Evolutionary conservation across 257 asterid genomes (phyloP), one percentile per base, ranked within the genome.

Genomic region (Scutellaria baicalensis): DNA sequence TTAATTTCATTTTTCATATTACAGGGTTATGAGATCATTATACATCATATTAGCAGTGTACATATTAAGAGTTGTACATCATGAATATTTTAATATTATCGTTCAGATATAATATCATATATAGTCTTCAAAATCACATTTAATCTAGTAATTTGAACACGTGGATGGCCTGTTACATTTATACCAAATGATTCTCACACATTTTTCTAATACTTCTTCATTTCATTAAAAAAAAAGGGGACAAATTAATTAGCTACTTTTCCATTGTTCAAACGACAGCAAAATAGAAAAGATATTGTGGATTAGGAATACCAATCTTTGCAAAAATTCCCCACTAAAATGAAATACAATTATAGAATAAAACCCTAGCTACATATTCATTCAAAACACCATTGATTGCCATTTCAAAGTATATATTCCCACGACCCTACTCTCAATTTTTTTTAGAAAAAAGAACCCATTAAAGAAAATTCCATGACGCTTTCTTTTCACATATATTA

Each of bases 331-430:
- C 45, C 73, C 65, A 68, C 65, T 40, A 20, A 21, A 23, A 27
- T 9, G 20, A 27, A 54, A 21, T 8, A 6, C 21, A 18, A 9
- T 6, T 8, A 27, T 23, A 68, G 38, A 27, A 27, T 6, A 42
- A 12, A 44, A 62, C 16, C 20, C 39, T 54, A n/a, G n/a, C n/a
- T n/a, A 11, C 4, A 39, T 10, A 10, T 64, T 2, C 4, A 13
- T 8, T 31, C 17, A 57, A 20, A 58, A 45, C 9, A 60, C 12
- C 3, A 59, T 39, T 69, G 67, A 57, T 42, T 6, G 36, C 27
- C 0, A 11, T 35, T n/a, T 39, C 12, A 70, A 59, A 54, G 65
- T 3, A 63, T 72, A 47, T 27, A 72, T 72, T n/a, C 77, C 77
- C 77, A 72, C 56, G 71, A 39, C 27, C 51, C 72, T 63, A 63